These are phyloP conservation scores for Aspergillus fijiensis DNA, from an alignment of 2,329 filamentous ascomycete genomes.

Conservation along the genomic window DNA sequence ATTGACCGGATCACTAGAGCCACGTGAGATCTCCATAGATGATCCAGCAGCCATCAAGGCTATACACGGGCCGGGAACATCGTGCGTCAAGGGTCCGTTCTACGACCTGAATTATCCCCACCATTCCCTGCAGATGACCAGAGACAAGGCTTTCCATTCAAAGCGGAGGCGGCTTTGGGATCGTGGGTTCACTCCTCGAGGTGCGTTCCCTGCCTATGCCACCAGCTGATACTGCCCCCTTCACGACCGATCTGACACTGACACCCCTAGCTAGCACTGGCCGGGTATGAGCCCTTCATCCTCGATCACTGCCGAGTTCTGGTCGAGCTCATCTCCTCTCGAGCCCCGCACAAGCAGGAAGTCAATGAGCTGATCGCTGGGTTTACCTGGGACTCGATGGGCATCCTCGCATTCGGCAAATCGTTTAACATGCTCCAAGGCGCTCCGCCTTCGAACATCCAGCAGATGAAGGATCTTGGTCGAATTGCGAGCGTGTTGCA, in stretches of 20 bases:
- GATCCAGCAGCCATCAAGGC: constrained; percentile 8
- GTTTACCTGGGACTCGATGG: constrained; percentile 13
- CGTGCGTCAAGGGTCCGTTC: constrained; percentile 11
- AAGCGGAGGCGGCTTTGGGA: constrained; percentile 12
- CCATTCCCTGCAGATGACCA: constrained; percentile 12
- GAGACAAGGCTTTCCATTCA: constrained; percentile 11
- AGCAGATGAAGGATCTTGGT: neutral
- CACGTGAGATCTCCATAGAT: constrained; percentile 11
- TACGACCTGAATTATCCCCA: constrained; percentile 13
- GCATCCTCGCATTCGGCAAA: constrained; percentile 10
- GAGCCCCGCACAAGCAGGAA: constrained; percentile 1
- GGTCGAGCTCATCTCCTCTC: neutral
- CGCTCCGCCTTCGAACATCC: neutral
- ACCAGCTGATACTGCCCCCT: neutral
- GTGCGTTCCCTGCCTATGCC: neutral
- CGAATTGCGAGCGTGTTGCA: neutral
- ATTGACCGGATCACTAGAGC: constrained; percentile 1
- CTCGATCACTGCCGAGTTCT: constrained; percentile 12
- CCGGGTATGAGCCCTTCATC: constrained; percentile 9
- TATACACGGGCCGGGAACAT: constrained; percentile 4
- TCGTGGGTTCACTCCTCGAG: constrained; percentile 10
- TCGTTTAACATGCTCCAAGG: constrained; percentile 11
- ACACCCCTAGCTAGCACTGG: neutral
- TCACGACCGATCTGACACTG: neutral
- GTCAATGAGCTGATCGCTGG: constrained; percentile 1